Evolutionary conservation across 108 stramenopile genomes (phyloP), one percentile per base, ranked within the genome.

Genomic region (Chaetoceros tenuissimus): DNA sequence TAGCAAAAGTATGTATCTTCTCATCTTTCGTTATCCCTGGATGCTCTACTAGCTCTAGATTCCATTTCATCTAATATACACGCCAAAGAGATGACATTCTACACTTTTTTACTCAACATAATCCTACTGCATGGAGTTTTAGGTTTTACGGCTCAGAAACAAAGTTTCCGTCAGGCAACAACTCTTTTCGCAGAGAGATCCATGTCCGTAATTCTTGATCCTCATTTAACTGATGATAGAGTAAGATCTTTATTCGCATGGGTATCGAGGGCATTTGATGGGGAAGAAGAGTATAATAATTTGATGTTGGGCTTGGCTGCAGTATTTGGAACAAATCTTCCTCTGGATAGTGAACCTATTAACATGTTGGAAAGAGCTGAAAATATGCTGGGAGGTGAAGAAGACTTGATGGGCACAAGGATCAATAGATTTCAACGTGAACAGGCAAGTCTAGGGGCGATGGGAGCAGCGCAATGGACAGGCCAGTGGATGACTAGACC

Each of bases 401-500:
- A 82, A 45, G 40, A 53, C 46, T 40, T 52, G 25, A 30, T 78
- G 10, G 84, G 84, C 5, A 76, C 74, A 40, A 46, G 57, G 8
- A 72, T 80, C 58, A 49, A 72, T 0, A 60, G 72, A 31, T 31
- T 56, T 51, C 74, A 82, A 34, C 53, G 85, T n/a, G 85, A 86
- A 44, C 51, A 68, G 29, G 75, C 78, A 46, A 77, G 75, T 21
- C 31, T 86, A 44, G 85, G 85, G 16, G 85, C 85, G 24, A 86
- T 85, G 84, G 84, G 84, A 19, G 78, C 78, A n/a, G 85, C 69
- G 2, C 85, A 82, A 58, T 86, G 85, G 85, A 76, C 69, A 1
- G 85, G 85, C 1, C 65, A 60, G 43, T 86, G 58, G 60, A 67
- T 69, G 63, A 86, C 85, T 40, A 67, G 85, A 46, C 85, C 85